These are phyloP conservation scores for Umbelopsis sp. DNA, from an alignment of 192 early-diverging fungal species.

Conservation along the genomic window DNA sequence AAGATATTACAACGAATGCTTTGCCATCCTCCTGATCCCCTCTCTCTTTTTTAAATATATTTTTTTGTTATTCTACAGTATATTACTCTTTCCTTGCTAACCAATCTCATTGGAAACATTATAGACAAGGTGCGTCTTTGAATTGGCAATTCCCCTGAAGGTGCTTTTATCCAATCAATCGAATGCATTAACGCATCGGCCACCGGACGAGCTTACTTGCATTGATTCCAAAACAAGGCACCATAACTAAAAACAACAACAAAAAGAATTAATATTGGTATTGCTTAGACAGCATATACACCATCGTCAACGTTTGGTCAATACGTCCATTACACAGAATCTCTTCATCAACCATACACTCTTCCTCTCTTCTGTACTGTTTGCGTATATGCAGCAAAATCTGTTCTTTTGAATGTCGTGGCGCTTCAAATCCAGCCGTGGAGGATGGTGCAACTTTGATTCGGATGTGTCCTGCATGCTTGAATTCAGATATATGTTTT, in stretches of 20 bases:
- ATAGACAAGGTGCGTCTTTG: too few species aligned
- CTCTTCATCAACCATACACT: too few species aligned
- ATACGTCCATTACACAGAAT: too few species aligned
- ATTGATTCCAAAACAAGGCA: too few species aligned
- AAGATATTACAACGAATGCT: neutral
- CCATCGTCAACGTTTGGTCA: too few species aligned
- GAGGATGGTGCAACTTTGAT: constrained; percentile 17
- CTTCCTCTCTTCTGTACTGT: too few species aligned
- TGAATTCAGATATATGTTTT: constrained; percentile 14
- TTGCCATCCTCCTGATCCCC: neutral
- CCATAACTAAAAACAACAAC: too few species aligned
- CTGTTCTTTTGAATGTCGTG: constrained; percentile 7
- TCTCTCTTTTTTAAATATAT: neutral
- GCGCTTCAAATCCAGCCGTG: constrained; percentile 16
- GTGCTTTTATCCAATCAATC: neutral
- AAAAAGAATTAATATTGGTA: too few species aligned
- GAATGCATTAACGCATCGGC: neutral
- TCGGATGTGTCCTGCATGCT: constrained; percentile 9
- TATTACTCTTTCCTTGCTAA: neutral
- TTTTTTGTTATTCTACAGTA: neutral
- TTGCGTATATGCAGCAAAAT: constrained; percentile 5
- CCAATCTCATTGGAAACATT: neutral
- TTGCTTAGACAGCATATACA: neutral
- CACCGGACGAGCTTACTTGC: too few species aligned
- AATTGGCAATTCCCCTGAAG: neutral